These are phyloP conservation scores for Fusarium clavum DNA, from an alignment of 2,329 filamentous ascomycete genomes.

Conservation along the genomic window DNA sequence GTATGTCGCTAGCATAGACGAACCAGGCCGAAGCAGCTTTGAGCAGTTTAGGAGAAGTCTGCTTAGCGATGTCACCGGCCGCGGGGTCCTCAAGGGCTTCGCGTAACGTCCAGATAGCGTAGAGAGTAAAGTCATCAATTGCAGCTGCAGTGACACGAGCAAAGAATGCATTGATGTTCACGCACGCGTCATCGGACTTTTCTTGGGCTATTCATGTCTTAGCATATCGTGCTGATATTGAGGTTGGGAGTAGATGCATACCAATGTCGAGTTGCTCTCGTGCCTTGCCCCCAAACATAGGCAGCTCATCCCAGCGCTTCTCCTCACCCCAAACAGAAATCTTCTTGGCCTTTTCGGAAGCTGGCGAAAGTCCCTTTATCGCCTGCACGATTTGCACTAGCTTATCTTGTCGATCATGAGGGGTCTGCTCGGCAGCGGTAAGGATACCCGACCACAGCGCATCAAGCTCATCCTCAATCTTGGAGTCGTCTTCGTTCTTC, in stretches of 20 bases:
- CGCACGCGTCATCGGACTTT: conserved; percentile 5
- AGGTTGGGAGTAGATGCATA: neutral
- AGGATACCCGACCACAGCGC: conserved; percentile 30
- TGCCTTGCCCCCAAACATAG: conserved; percentile 30
- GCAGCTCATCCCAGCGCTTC: conserved; percentile 31
- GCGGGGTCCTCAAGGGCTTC: conserved; percentile 33
- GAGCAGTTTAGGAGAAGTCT: neutral
- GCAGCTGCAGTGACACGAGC: conserved; percentile 26
- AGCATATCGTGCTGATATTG: fast-evolving
- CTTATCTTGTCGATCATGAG: conserved; percentile 38
- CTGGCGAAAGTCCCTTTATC: conserved; percentile 26
- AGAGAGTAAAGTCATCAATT: conserved; percentile 30
- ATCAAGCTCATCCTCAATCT: conserved; percentile 27
- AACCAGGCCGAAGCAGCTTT: conserved; percentile 31
- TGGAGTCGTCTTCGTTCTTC: conserved; percentile 13
- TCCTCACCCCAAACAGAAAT: conserved; percentile 35
- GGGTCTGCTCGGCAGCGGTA: conserved; percentile 35
- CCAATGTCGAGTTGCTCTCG: conserved; percentile 35
- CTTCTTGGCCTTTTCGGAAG: conserved; percentile 22
- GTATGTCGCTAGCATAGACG: conserved; percentile 11
- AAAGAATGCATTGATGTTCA: conserved; percentile 37
- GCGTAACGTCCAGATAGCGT: conserved; percentile 35
- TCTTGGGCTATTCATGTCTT: conserved; percentile 15
- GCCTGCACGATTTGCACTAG: conserved; percentile 37
- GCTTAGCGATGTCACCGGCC: conserved; percentile 1